Conservation (phyloP, 805 yeast species). For the Priceomyces medius region DNA sequence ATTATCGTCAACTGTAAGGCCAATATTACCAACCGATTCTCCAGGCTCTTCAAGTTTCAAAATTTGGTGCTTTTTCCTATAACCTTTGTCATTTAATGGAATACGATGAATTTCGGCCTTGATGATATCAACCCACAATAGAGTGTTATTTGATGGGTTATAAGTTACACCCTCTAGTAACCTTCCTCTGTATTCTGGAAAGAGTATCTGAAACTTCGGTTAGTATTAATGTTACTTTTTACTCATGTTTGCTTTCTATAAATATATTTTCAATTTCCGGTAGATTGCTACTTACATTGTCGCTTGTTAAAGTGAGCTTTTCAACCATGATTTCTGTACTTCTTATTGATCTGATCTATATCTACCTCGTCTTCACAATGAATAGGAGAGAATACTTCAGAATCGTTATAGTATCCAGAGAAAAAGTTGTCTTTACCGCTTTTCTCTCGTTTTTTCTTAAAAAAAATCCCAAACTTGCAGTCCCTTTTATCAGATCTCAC, state of each 20-base stretch:
- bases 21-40: slow-evolving; percentile 68
- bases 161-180: slow-evolving; percentile 69
- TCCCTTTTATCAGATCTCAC: no score
- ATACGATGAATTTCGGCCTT: slow-evolving; percentile 39
- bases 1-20: slow-evolving; percentile 57
- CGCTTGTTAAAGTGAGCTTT: slow-evolving; percentile 2
- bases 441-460: no score
- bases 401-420: no score
- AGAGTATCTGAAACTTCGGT: slow-evolving; percentile 11
- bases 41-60: slow-evolving; percentile 33
- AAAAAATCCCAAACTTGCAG: no score
- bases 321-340: slow-evolving; percentile 2
- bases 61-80: slow-evolving; percentile 32
- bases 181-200: slow-evolving; percentile 40
- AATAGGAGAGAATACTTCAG: no score
- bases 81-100: slow-evolving; percentile 14
- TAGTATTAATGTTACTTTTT: no score
- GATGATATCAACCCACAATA: slow-evolving; percentile 46
- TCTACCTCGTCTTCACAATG: no score
- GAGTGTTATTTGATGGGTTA: slow-evolving; percentile 53
- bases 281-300: slow-evolving; percentile 5
- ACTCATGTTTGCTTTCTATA: no score
- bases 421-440: no score
- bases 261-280: no score
- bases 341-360: background rate